These are phyloP conservation scores for Marsdenia floribunda DNA, from an alignment of 257 asterid genomes.

Conservation along the genomic window DNA sequence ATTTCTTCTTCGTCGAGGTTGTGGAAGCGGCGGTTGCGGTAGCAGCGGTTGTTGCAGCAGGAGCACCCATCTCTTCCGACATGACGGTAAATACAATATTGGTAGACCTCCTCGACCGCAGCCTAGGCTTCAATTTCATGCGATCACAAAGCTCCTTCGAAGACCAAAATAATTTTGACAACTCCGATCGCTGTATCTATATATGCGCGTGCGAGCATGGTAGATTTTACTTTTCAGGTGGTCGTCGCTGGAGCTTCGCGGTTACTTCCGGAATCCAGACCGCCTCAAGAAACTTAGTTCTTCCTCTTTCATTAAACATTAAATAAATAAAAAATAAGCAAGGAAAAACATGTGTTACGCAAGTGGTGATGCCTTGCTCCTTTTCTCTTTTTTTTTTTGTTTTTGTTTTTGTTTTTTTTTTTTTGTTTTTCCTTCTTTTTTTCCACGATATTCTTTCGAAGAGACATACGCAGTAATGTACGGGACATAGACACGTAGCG, in stretches of 20 bases:
- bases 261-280: conserved; percentile 4
- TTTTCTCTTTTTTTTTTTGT: no score
- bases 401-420: no score
- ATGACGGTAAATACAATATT: conserved; percentile 29
- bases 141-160: neutral
- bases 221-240: neutral
- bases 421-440: no score
- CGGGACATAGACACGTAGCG: neutral
- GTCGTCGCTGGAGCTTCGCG: conserved; percentile 1
- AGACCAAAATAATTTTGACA: neutral
- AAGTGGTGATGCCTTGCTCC: conserved; percentile 8
- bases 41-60: conserved; percentile 20
- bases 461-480: no score
- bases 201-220: neutral
- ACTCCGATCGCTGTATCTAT: neutral
- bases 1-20: conserved; percentile 25
- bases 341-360: conserved; percentile 5
- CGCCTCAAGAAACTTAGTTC: neutral
- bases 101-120: conserved; percentile 29
- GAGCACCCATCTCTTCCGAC: conserved; percentile 56
- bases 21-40: conserved; percentile 21
- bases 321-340: neutral
- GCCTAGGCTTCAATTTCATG: conserved; percentile 19
- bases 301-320: no score
- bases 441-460: neutral